A percentile compares a stretch with the other conserved stretches of the same genome.
phyloP scores from a whole-genome alignment of 345 rosid species.

The Murraya paniculata region DNA sequence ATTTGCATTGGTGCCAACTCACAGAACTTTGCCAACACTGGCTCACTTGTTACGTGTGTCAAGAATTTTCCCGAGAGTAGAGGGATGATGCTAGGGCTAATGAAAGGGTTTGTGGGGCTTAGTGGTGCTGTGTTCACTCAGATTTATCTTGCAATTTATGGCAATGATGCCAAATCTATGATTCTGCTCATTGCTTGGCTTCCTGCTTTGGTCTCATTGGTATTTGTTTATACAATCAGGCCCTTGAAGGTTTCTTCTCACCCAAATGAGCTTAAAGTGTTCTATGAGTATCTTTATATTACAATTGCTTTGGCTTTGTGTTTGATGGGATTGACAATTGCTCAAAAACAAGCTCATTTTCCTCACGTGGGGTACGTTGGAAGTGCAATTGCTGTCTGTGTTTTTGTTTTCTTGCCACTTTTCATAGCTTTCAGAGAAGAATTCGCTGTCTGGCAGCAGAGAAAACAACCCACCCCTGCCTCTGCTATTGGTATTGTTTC shows the following conservation, averaged over 20 bases:
- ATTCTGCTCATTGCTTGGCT: constrained; percentile 59
- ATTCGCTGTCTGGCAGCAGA: constrained; percentile 32
- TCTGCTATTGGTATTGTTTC: not conserved
- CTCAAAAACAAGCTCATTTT: constrained; percentile 35
- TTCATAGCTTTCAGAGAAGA: constrained; percentile 46
- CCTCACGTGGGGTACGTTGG: constrained; percentile 32
- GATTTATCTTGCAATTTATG: constrained; percentile 45
- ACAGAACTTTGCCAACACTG: constrained; percentile 57
- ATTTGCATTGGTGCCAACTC: constrained; percentile 64
- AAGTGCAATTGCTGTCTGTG: constrained; percentile 32
- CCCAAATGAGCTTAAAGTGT: constrained; percentile 47
- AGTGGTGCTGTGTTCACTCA: constrained; percentile 57
- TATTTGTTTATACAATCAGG: constrained; percentile 42
- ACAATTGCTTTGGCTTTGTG: constrained; percentile 53
- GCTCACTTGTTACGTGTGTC: constrained; percentile 50
- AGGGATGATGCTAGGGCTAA: constrained; percentile 48
- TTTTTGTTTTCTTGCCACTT: constrained; percentile 51
- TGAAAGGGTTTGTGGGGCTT: constrained; percentile 50
- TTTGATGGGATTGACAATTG: constrained; percentile 45
- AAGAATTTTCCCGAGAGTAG: constrained; percentile 62
- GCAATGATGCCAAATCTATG: constrained; percentile 30
- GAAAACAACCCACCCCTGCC: not conserved
- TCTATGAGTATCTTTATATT: constrained; percentile 44
- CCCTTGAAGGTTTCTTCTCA: constrained; percentile 38
- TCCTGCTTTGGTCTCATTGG: constrained; percentile 46